Evolutionary conservation across 805 yeast species (phyloP).

Genomic region (Candida yuanshanica): DNA sequence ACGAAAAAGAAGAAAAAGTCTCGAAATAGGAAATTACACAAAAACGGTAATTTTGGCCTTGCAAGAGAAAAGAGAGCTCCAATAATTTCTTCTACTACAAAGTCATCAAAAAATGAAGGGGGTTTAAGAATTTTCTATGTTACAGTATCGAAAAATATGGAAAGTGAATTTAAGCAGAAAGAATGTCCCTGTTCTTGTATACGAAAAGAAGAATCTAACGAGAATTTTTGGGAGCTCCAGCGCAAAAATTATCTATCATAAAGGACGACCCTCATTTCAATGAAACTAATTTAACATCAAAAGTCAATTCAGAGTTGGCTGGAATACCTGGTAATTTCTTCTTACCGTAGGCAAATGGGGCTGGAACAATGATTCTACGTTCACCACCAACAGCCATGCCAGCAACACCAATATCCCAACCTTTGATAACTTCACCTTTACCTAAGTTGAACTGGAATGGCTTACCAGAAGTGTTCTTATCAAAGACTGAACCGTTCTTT

Average conservation of each 20-base stretch:
- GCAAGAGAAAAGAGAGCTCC: background rate
- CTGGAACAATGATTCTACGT: constrained; percentile 94
- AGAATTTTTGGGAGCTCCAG: background rate
- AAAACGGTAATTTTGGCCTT: background rate
- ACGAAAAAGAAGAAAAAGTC: background rate
- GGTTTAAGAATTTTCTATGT: no score
- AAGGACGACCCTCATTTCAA: constrained; percentile 62
- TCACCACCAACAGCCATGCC: constrained; percentile 99
- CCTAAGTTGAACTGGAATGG: constrained; percentile 91
- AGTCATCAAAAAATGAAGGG: background rate
- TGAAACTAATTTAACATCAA: constrained; percentile 90
- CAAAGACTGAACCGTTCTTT: constrained; percentile 93
- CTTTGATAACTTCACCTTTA: constrained; percentile 97
- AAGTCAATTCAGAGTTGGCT: constrained; percentile 92
- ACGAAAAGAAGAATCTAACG: background rate
- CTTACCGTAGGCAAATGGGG: constrained; percentile 95
- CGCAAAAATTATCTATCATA: background rate
- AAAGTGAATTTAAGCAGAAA: no score
- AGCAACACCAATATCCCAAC: constrained; percentile 97
- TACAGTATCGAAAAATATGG: background rate
- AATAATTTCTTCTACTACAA: no score
- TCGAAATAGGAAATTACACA: background rate
- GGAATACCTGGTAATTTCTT: constrained; percentile 96
- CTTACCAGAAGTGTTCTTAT: constrained; percentile 95
- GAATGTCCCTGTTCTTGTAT: no score